Evolutionary conservation across 805 yeast genomes (phyloP), one percentile per base, ranked within the genome.

Genomic region (Sungouiozyma ichnusensis): DNA sequence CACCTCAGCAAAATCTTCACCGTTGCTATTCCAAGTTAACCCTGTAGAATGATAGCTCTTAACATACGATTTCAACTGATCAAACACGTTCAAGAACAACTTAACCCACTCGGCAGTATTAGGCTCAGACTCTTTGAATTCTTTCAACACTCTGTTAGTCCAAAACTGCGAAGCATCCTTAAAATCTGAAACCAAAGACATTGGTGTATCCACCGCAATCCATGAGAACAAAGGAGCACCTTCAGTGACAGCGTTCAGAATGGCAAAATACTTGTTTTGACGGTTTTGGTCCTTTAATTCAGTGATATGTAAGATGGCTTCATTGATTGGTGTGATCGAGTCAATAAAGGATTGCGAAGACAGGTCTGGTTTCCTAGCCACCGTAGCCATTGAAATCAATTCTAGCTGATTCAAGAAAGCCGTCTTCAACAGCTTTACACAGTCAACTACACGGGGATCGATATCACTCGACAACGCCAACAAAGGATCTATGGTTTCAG

Each of bases 81-180:
- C 86, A 58, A 86, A 79, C 17, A 85, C 64, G 19, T 67, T 62
- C 53, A 76, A 64, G 57, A 77, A 85, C 14, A 63, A 55, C 47
- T 79, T 77, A 33, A 82, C 95, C 97, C 97, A 92, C 44, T 81
- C 82, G 19, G 73, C 79, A 38, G 85, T 85, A 42, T 66, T 67
- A 33, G 74, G 69, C 51, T 83, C 87, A 38, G 74, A 65, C 16
- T 81, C 94, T 63, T 75, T 86, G 66, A 66, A 79, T 47, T 86
- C 95, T 64, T 88, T 88, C 60, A 88, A 65, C 35, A 90, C 81
- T 53, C 95, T 76, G 65, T 92, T 88, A 9, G 94, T 75, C 87
- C 97, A 92, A 65, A 92, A 92, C 60, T 82, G 90, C 31, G 95
- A 84, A 16, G 94, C 77, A 57, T 92, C 98, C 58, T 81, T 84